phyloP scores from a whole-genome alignment of 306 rosid species.

The Gastrolobium bilobum region DNA sequence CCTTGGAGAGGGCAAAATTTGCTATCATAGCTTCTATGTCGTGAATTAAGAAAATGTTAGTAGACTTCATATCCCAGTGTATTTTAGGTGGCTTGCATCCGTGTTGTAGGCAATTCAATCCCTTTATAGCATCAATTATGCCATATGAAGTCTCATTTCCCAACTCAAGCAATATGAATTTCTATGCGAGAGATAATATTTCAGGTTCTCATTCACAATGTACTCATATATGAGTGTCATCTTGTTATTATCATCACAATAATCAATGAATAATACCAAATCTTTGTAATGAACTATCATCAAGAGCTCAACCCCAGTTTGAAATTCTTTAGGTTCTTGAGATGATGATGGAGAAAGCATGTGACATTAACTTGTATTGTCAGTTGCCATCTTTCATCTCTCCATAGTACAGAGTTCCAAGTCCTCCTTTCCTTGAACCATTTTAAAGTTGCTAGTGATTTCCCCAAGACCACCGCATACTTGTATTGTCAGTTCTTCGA shows the following conservation, averaged over 20 bases:
- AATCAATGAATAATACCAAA: slow-evolving; percentile 67
- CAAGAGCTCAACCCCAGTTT: slow-evolving; percentile 72
- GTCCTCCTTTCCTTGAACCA: slow-evolving; percentile 73
- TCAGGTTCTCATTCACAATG: slow-evolving; percentile 75
- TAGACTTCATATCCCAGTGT: slow-evolving; percentile 79
- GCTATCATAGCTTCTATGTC: slow-evolving; percentile 78
- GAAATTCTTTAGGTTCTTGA: slow-evolving; percentile 80
- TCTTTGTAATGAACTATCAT: slow-evolving; percentile 73
- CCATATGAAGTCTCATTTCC: slow-evolving; percentile 70
- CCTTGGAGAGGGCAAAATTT: slow-evolving; percentile 78
- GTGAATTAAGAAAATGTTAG: slow-evolving; percentile 74
- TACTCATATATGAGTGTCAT: slow-evolving; percentile 72
- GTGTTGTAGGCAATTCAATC: slow-evolving; percentile 74
- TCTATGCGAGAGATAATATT: slow-evolving; percentile 59
- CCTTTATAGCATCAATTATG: slow-evolving; percentile 74
- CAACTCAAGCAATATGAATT: slow-evolving; percentile 59
- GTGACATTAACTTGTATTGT: slow-evolving; percentile 62
- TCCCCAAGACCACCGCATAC: slow-evolving; percentile 53
- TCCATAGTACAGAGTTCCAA: slow-evolving; percentile 71
- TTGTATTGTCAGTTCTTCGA: slow-evolving; percentile 67
- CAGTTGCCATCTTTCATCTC: slow-evolving; percentile 60
- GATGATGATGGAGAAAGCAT: slow-evolving; percentile 73
- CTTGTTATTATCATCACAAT: slow-evolving; percentile 63
- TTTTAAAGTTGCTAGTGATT: slow-evolving; percentile 66
- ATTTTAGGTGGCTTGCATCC: slow-evolving; percentile 82